A percentile compares a stretch with the other conserved stretches of the same genome.
Evolutionary conservation across 2,329 filamentous ascomycete genomes (phyloP).

Genomic region (Proliferodiscus dingleyae): DNA sequence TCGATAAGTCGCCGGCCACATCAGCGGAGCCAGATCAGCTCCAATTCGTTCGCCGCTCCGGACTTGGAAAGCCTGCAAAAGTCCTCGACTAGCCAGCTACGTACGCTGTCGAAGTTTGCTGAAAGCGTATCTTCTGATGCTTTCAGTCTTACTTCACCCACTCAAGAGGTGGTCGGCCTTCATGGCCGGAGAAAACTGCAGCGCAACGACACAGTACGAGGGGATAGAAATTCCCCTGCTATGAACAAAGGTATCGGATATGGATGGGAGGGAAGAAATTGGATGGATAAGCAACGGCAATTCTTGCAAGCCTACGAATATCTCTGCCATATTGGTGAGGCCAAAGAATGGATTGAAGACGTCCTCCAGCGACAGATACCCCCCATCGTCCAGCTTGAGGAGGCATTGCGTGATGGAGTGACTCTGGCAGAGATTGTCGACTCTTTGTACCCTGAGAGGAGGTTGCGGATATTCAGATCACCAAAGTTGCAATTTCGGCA

Average conservation of each 20-base stretch:
- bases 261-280: conserved; percentile 78
- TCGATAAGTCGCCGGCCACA: conserved; percentile 34
- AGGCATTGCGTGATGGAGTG: conserved; percentile 86
- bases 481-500: conserved; percentile 87
- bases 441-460: conserved; percentile 71
- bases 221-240: conserved; percentile 36
- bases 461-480: conserved; percentile 78
- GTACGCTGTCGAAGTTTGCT: conserved; percentile 79
- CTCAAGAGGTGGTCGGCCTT: conserved; percentile 82
- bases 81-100: conserved; percentile 84
- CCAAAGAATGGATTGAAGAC: conserved; percentile 98
- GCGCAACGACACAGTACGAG: conserved; percentile 51
- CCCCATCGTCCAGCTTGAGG: conserved; percentile 88
- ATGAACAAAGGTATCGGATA: conserved; percentile 48
- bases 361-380: conserved; percentile 81
- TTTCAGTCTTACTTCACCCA: conserved; percentile 70
- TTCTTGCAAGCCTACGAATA: conserved; percentile 98
- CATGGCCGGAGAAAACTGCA: conserved; percentile 81
- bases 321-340: conserved; percentile 96
- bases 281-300: conserved; percentile 98
- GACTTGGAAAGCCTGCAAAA: conserved; percentile 79
- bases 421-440: conserved; percentile 93
- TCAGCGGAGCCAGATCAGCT: conserved; percentile 30
- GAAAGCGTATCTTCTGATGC: conserved; percentile 72
- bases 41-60: conserved; percentile 53